Conservation (phyloP, 345 rosid species). For the Eucalyptus polyanthemos region DNA sequence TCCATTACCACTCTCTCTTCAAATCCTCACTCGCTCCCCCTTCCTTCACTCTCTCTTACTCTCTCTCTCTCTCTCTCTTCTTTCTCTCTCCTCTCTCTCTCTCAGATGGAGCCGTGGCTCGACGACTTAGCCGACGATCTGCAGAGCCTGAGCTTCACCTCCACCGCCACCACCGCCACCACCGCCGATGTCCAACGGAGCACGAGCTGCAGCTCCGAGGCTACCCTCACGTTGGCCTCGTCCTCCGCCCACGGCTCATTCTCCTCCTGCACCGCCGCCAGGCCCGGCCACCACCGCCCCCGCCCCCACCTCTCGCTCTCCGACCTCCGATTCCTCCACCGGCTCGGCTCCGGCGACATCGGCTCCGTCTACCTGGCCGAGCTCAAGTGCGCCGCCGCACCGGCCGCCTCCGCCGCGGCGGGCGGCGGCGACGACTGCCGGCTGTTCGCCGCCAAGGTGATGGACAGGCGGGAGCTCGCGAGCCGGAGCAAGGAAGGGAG, state of each 20-base stretch:
- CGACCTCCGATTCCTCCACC: slow-evolving; percentile 70
- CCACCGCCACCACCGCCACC: slow-evolving; percentile 33
- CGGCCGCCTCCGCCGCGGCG: not conserved
- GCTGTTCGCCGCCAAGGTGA: slow-evolving; percentile 67
- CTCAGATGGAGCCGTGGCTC: slow-evolving; percentile 51
- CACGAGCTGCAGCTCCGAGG: slow-evolving; percentile 64
- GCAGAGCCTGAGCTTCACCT: slow-evolving; percentile 86
- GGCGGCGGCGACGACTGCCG: not conserved
- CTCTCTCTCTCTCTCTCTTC: not conserved
- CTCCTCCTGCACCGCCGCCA: slow-evolving; percentile 24
- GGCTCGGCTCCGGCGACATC: slow-evolving; percentile 91
- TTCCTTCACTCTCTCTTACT: not conserved
- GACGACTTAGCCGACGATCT: slow-evolving; percentile 83
- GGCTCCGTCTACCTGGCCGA: slow-evolving; percentile 85
- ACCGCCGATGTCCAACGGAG: slow-evolving; percentile 40
- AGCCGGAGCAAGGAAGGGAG: slow-evolving; percentile 74
- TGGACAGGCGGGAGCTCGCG: slow-evolving; percentile 88
- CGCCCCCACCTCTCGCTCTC: slow-evolving; percentile 35
- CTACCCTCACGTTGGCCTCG: slow-evolving; percentile 58
- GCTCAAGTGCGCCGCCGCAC: slow-evolving; percentile 18
- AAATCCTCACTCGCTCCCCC: not conserved
- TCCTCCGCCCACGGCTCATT: slow-evolving; percentile 49
- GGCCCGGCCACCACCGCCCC: not conserved
- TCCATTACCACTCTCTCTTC: not conserved
- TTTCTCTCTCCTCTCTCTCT: not conserved